Percentiles rank a stretch among this genome's conserved stretches.
Conservation (phyloP, 2,329 filamentous ascomycete species). For the Pseudocercospora macadamiae region DNA sequence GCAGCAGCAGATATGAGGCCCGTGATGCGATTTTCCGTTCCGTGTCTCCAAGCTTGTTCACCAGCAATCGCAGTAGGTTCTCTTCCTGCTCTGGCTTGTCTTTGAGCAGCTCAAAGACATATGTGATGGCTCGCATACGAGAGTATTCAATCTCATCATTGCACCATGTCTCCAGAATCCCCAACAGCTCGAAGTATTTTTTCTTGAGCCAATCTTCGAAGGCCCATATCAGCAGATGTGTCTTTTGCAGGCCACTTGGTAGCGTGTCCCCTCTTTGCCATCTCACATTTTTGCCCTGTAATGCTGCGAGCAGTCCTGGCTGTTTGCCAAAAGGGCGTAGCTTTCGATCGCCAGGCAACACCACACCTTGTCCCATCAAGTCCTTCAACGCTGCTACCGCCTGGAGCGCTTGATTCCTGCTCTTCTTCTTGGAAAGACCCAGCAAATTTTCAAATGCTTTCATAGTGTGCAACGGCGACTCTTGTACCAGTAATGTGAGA, state of each 20-base stretch:
- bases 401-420: conserved; percentile 86
- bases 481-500: conserved; percentile 89
- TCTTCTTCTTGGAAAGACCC: conserved; percentile 85
- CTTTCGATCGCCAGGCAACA: conserved; percentile 81
- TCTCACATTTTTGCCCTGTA: conserved; percentile 63
- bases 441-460: conserved; percentile 87
- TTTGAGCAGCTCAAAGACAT: conserved; percentile 86
- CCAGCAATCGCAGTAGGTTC: conserved; percentile 84
- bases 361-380: conserved; percentile 83
- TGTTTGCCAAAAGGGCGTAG: conserved; percentile 79
- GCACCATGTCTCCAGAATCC: conserved; percentile 89
- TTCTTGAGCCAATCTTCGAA: conserved; percentile 96
- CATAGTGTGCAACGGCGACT: conserved; percentile 90
- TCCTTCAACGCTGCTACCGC: conserved; percentile 94
- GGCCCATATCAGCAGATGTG: conserved; percentile 82
- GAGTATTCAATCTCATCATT: conserved; percentile 95
- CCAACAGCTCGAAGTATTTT: conserved; percentile 89
- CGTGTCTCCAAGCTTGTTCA: conserved; percentile 95
- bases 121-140: conserved; percentile 82
- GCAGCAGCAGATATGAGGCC: conserved; percentile 89
- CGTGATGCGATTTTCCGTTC: conserved; percentile 95
- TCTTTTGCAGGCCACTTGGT: conserved; percentile 72
- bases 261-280: conserved; percentile 74
- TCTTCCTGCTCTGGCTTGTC: conserved; percentile 98
- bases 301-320: conserved; percentile 70